A percentile compares a stretch with the other conserved stretches of the same genome.
phyloP scores from a whole-genome alignment of 176 grass and related monocot species.

The Pontederia paniculata region DNA sequence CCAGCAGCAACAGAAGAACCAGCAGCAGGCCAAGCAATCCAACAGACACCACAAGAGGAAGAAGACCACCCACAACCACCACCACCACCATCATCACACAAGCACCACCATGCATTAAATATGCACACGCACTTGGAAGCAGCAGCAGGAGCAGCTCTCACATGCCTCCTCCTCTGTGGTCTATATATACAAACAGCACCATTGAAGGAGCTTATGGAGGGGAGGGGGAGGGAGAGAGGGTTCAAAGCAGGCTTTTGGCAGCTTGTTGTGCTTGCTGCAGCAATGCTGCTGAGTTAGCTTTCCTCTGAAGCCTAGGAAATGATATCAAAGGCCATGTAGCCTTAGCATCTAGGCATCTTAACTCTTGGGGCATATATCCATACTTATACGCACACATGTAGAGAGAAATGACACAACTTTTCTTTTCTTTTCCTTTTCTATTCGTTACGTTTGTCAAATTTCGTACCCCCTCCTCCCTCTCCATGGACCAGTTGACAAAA shows the following conservation, averaged over 20 bases:
- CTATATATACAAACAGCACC: too few species aligned
- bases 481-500: too few species aligned
- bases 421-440: background rate
- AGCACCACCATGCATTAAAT: background rate
- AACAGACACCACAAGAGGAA: constrained; percentile 25
- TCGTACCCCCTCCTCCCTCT: too few species aligned
- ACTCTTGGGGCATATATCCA: constrained; percentile 28
- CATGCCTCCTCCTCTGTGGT: too few species aligned
- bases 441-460: too few species aligned
- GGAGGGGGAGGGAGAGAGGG: background rate
- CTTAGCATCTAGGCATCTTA: constrained; percentile 47
- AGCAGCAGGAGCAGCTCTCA: background rate
- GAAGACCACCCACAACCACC: constrained; percentile 2
- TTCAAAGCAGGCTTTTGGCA: too few species aligned
- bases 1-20: constrained; percentile 32
- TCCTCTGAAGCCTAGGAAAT: constrained; percentile 36
- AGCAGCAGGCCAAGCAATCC: constrained; percentile 36
- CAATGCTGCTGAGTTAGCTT: constrained; percentile 21
- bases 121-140: background rate
- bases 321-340: constrained; percentile 13
- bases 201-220: background rate
- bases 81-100: constrained; percentile 31
- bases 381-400: constrained; percentile 24
- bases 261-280: constrained; percentile 21
- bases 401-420: background rate